Evolutionary conservation across 2,329 filamentous ascomycete genomes (phyloP).

Genomic region (Phaeophleospora eucalypticola): DNA sequence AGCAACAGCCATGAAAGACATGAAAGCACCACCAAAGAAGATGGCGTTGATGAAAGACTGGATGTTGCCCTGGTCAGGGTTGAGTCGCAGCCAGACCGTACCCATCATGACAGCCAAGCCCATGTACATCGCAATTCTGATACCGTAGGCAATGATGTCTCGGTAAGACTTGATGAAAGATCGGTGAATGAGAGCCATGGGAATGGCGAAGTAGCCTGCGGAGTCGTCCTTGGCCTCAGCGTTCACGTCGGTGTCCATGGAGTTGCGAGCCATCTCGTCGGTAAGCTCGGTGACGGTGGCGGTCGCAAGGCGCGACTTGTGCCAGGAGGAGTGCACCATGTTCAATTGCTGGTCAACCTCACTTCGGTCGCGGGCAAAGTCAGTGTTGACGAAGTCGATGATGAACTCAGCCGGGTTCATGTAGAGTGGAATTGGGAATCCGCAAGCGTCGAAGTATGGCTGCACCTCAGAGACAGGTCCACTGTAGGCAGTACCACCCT

Average conservation of each 20-base stretch:
- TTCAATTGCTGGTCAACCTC: conserved; percentile 49
- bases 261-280: conserved; percentile 34
- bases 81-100: conserved; percentile 75
- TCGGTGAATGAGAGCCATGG: conserved; percentile 67
- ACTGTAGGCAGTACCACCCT: conserved; percentile 68
- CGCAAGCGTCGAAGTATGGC: conserved; percentile 61
- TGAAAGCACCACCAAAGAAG: conserved; percentile 47
- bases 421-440: conserved; percentile 61
- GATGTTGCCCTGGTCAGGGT: conserved; percentile 66
- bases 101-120: conserved; percentile 81
- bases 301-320: conserved; percentile 42
- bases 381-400: conserved; percentile 72
- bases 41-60: conserved; percentile 80
- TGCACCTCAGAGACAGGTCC: conserved; percentile 57
- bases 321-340: conserved; percentile 55
- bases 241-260: conserved; percentile 30
- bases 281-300: conserved; percentile 33
- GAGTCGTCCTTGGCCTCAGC: conserved; percentile 27
- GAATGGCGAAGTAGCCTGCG: conserved; percentile 50
- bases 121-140: conserved; percentile 77
- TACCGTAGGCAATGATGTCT: conserved; percentile 78
- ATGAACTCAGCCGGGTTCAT: conserved; percentile 78
- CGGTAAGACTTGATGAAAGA: conserved; percentile 80
- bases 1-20: conserved; percentile 57
- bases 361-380: conserved; percentile 57